Percentiles rank a stretch among this genome's conserved stretches.
Conservation (phyloP, 108 stramenopile genomes). For the Aurantiochytrium sp. region DNA sequence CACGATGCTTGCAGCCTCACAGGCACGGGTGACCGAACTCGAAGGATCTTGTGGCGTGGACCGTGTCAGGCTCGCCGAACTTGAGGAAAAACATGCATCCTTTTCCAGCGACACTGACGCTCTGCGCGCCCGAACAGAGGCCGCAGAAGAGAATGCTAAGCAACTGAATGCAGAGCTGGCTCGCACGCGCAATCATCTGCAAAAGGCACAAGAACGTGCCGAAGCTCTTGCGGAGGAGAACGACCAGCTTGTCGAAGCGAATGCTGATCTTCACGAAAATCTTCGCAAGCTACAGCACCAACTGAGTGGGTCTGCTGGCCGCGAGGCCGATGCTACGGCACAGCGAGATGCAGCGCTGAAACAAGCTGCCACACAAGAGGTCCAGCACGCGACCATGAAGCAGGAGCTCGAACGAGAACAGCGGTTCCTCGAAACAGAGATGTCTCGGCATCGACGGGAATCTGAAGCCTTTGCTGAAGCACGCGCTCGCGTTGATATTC, state of each 20-base stretch:
- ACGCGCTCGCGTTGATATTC: not conserved
- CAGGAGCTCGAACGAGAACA: not conserved
- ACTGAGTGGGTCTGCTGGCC: not conserved
- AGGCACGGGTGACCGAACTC: not conserved
- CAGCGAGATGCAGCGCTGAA: not conserved
- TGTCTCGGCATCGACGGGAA: not conserved
- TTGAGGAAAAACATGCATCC: not conserved
- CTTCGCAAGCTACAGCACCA: not conserved
- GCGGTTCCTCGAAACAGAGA: not conserved
- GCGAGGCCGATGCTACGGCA: not conserved
- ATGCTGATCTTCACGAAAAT: not conserved
- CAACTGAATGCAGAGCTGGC: not conserved
- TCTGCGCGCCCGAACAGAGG: not conserved
- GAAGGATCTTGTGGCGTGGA: constrained; percentile 14
- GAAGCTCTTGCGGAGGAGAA: not conserved
- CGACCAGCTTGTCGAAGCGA: not conserved
- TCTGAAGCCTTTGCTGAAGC: not conserved
- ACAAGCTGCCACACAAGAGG: not conserved
- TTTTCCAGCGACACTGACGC: not conserved
- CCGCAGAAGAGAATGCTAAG: not conserved
- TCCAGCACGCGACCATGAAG: not conserved
- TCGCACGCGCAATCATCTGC: not conserved
- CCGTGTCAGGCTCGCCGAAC: not conserved
- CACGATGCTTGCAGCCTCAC: not conserved
- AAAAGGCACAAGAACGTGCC: not conserved